These are phyloP conservation scores for Acanthamoeba triangularis DNA, from an alignment of 208 protist species.

Conservation along the genomic window DNA sequence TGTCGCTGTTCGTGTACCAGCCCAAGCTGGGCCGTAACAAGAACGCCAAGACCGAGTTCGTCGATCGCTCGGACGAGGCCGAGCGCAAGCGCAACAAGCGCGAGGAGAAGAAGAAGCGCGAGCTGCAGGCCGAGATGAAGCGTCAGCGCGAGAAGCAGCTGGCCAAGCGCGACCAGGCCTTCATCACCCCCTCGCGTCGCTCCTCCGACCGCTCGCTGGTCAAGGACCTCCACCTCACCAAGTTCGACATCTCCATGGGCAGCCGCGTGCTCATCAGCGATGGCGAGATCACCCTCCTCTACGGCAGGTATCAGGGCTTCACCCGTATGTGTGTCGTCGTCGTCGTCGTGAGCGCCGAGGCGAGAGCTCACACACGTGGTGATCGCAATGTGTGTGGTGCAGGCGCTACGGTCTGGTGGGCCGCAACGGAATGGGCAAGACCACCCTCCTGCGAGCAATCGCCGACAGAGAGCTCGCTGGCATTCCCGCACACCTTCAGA, in stretches of 20 bases:
- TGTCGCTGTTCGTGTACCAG: slow-evolving; percentile 67
- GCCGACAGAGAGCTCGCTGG: slow-evolving; percentile 16
- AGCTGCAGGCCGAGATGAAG: slow-evolving; percentile 13
- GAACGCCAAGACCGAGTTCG: slow-evolving; percentile 48
- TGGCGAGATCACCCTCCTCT: background rate
- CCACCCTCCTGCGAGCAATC: slow-evolving; percentile 84
- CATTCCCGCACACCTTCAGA: slow-evolving; percentile 41
- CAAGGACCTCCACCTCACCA: slow-evolving; percentile 44
- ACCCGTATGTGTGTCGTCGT: background rate
- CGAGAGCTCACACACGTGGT: too few relatives aligned
- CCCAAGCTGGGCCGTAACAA: slow-evolving; percentile 33
- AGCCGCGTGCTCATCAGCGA: slow-evolving; percentile 54
- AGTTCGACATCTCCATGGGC: slow-evolving; percentile 65
- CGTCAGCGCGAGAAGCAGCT: slow-evolving; percentile 34
- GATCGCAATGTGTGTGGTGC: background rate
- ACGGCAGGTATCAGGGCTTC: background rate
- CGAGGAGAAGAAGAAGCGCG: slow-evolving; percentile 55
- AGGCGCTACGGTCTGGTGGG: slow-evolving; percentile 89
- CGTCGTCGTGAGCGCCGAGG: too few relatives aligned
- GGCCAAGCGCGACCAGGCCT: slow-evolving; percentile 57
- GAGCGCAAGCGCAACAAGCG: slow-evolving; percentile 58
- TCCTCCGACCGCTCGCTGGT: background rate
- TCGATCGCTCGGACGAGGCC: slow-evolving; percentile 68
- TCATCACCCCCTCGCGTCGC: slow-evolving; percentile 5
- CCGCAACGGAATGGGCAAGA: slow-evolving; percentile 88